These are phyloP conservation scores for Cladorrhinum samala DNA, from an alignment of 495 filamentous ascomycete species.

Conservation along the genomic window DNA sequence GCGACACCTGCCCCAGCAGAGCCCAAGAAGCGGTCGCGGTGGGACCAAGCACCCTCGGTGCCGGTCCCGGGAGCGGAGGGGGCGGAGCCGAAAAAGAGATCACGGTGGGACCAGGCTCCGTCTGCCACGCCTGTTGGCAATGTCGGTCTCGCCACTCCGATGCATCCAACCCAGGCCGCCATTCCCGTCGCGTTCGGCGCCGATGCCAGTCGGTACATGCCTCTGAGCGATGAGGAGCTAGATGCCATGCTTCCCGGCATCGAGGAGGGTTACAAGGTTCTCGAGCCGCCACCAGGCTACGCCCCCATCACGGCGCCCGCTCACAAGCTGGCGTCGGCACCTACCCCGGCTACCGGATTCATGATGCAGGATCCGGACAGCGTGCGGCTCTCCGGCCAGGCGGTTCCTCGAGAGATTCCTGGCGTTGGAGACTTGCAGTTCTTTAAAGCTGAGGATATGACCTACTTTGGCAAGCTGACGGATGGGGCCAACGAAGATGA, in stretches of 20 bases:
- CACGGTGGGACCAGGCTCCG: slow-evolving; percentile 85
- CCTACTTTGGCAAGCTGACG: slow-evolving; percentile 96
- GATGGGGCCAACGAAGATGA: slow-evolving; percentile 90
- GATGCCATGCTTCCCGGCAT: slow-evolving; percentile 76
- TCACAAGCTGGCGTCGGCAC: slow-evolving; percentile 72
- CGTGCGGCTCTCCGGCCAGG: slow-evolving; percentile 72
- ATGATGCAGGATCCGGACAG: slow-evolving; percentile 97
- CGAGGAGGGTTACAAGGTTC: slow-evolving; percentile 84
- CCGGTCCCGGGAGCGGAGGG: slow-evolving; percentile 44
- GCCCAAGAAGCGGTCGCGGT: slow-evolving; percentile 72
- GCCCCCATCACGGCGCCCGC: slow-evolving; percentile 73
- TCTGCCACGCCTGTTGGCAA: slow-evolving; percentile 78
- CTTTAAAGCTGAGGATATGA: slow-evolving; percentile 99
- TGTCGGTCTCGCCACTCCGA: slow-evolving; percentile 75
- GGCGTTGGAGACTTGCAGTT: slow-evolving; percentile 97
- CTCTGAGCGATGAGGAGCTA: slow-evolving; percentile 87
- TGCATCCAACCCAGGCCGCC: slow-evolving; percentile 69
- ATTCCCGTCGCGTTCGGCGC: slow-evolving; percentile 64
- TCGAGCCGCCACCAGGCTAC: slow-evolving; percentile 90
- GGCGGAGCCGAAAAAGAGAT: slow-evolving; percentile 54
- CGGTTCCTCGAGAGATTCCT: slow-evolving; percentile 92
- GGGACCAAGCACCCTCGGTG: slow-evolving; percentile 79
- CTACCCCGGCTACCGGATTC: slow-evolving; percentile 69
- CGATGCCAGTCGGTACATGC: slow-evolving; percentile 69
- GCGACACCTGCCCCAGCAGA: slow-evolving; percentile 39